Base-by-base conservation (phyloP, 768 basidiomycete species). In the Agaricus subrufescens region DNA sequence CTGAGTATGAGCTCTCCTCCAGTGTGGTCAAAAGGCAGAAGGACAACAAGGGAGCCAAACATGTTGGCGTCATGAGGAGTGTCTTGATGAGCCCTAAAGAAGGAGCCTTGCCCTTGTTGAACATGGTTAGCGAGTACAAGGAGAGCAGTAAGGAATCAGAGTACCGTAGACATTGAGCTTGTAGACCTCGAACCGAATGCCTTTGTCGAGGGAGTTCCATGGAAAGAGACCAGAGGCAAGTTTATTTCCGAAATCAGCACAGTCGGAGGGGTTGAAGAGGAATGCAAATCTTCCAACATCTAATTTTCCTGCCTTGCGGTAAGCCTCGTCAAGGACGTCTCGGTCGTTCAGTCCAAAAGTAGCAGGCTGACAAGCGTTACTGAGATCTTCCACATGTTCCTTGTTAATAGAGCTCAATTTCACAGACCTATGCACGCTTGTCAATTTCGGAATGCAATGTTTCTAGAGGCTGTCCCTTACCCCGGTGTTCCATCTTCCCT, bases 21-120 rank as follows among this genome's bases (percentile, higher is more conserved):
- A 54, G 75, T 66, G 58, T 82, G 75, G 0, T 60, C 25, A 1
- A 75, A 75, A 14, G 81, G 81, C 47, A 80, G 72, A 15, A 78
- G 69, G 34, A 83, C 59, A 1, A 82, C 74, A 9, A 85, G 71
- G 1, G 81, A 81, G 1, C 77, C 81, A 40, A 84, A 75, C 74
- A 82, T 81, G 29, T 61, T 60, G 6, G 68, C 65, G 7, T 65
- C 61, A 7, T 74, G 73, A 4, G 77, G 78, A 0, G 80, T 80
- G 56, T 81, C 82, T 44, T 74, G 69, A 60, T 81, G 81, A 0
- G 75, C 39, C 59, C 78, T 79, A 70, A 81, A 82, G 61, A 78
- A 81, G 0, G 71, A 71, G 7, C 67, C 79, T 44, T 71, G 61
- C 1, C 69, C 77, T 78, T 19, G 19, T 19, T 19, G 19, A 19